A percentile compares a stretch with the other conserved stretches of the same genome.
phyloP scores from a whole-genome alignment of 148 eudicot genomes.

The Silene uniflora region DNA sequence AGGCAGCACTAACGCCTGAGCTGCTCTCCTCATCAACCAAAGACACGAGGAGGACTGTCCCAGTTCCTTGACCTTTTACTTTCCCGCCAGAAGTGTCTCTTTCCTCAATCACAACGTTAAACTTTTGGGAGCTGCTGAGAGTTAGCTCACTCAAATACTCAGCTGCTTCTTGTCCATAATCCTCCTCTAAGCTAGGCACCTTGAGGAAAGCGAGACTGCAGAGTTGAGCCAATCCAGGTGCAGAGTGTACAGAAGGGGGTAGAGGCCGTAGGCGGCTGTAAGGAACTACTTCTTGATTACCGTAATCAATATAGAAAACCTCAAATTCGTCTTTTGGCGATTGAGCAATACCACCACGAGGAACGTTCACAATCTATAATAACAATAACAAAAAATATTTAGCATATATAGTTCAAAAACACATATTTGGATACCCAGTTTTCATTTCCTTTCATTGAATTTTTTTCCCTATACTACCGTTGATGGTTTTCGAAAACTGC shows the following conservation, averaged over 20 bases:
- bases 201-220: constrained; percentile 80
- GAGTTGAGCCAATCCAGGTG: constrained; percentile 75
- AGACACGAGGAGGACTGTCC: constrained; percentile 58
- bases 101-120: constrained; percentile 71
- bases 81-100: constrained; percentile 75
- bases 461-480: not conserved
- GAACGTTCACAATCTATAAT: constrained; percentile 49
- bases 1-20: constrained; percentile 55
- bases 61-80: constrained; percentile 89
- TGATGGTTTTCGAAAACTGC: not conserved
- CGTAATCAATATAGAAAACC: constrained; percentile 88
- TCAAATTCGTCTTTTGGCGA: constrained; percentile 65
- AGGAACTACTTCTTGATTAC: constrained; percentile 81
- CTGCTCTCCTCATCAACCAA: constrained; percentile 52
- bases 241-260: constrained; percentile 59
- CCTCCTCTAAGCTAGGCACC: constrained; percentile 73
- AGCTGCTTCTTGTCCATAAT: constrained; percentile 89
- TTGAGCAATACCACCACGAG: constrained; percentile 54
- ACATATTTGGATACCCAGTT: not conserved
- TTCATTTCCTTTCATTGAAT: not conserved
- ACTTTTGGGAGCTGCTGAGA: constrained; percentile 50
- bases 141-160: constrained; percentile 52
- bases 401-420: not conserved
- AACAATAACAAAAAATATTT: not conserved
- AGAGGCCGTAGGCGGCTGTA: constrained; percentile 62